A percentile compares a stretch with the other conserved stretches of the same genome.
Conservation (phyloP, 441 rosid species). For the California macrophylla region DNA sequence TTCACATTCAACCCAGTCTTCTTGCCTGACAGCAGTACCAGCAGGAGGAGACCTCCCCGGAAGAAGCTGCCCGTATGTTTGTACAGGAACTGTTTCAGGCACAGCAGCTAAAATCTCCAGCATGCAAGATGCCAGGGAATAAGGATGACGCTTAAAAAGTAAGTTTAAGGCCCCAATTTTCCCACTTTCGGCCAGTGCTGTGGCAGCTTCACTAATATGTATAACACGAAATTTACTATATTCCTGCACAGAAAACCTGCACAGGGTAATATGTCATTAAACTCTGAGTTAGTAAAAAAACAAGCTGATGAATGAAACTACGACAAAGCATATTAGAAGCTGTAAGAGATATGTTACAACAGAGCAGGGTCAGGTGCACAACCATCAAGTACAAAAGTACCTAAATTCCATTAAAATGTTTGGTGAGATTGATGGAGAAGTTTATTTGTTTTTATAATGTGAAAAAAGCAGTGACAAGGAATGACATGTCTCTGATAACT, state of each 20-base stretch:
- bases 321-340: neutral
- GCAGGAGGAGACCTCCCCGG: conserved; percentile 73
- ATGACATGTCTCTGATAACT: neutral
- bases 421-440: neutral
- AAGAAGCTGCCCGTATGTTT: conserved; percentile 82
- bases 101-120: conserved; percentile 68
- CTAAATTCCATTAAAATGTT: neutral
- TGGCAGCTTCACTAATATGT: conserved; percentile 61
- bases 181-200: conserved; percentile 79
- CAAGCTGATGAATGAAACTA: conserved; percentile 5
- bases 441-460: neutral
- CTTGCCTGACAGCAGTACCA: conserved; percentile 68
- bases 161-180: conserved; percentile 90
- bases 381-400: neutral
- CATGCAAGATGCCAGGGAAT: conserved; percentile 55
- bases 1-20: conserved; percentile 98
- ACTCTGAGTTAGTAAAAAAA: conserved; percentile 29
- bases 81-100: conserved; percentile 88
- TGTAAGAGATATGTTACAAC: neutral
- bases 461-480: neutral
- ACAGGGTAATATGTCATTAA: conserved; percentile 40
- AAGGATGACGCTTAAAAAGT: conserved; percentile 92
- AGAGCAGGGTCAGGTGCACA: neutral
- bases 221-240: conserved; percentile 64
- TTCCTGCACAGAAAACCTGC: conserved; percentile 89